Conservation (phyloP, 1,284 basidiomycete species). For the Fomitopsis palustris region DNA sequence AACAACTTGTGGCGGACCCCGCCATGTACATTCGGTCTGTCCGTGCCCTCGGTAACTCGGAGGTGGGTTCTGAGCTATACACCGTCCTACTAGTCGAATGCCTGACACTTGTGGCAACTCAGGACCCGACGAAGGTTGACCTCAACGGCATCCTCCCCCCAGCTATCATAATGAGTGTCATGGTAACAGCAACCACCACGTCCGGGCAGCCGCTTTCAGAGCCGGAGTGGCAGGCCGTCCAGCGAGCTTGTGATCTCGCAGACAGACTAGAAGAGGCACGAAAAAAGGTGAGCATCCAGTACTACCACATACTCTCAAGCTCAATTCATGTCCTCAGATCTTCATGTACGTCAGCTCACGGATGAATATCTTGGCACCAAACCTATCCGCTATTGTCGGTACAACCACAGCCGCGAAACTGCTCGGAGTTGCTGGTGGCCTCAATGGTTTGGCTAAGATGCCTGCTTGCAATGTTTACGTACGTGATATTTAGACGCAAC, state of each 20-base stretch:
- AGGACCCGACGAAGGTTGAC: conserved; percentile 83
- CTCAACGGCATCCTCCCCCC: conserved; percentile 80
- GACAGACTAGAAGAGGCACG: conserved; percentile 85
- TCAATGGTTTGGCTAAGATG: conserved; percentile 89
- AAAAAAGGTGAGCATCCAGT: conserved; percentile 58
- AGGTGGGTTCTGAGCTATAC: conserved; percentile 39
- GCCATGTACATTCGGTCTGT: conserved; percentile 93
- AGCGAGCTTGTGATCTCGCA: conserved; percentile 85
- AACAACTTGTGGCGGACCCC: conserved; percentile 91
- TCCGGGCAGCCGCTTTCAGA: conserved; percentile 73
- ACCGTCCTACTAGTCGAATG: neutral
- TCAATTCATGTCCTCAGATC: conserved; percentile 50
- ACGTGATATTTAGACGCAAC: conserved; percentile 25
- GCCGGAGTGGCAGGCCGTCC: conserved; percentile 76
- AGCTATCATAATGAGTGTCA: conserved; percentile 95
- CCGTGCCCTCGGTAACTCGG: conserved; percentile 81
- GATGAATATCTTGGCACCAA: conserved; percentile 97
- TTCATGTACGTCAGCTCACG: conserved; percentile 99
- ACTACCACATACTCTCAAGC: neutral
- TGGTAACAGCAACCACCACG: conserved; percentile 92
- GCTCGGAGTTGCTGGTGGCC: conserved; percentile 94
- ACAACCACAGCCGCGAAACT: conserved; percentile 98
- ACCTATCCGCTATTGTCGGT: conserved; percentile 96
- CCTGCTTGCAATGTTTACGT: conserved; percentile 96
- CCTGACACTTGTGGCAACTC: neutral